Conservation (phyloP, 805 yeast species). For the Millerozyma miso region DNA sequence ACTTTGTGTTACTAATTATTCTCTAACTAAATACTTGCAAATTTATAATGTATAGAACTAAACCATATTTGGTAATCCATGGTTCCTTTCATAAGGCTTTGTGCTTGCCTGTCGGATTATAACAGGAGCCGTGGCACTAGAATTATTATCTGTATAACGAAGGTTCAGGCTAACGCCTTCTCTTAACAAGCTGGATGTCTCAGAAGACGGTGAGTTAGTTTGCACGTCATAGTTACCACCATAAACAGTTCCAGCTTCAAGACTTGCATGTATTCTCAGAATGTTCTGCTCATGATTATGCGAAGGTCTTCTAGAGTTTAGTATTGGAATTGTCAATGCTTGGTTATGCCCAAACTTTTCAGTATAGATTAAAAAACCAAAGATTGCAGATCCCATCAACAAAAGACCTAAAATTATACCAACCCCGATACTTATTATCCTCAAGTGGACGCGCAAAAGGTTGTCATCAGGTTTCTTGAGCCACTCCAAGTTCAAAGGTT, state of each 20-base stretch:
- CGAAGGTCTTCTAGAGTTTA: neutral
- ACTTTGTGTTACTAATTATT: neutral
- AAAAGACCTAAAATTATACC: conserved; percentile 64
- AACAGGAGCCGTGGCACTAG: conserved; percentile 20
- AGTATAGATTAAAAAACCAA: conserved; percentile 16
- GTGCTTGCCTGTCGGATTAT: conserved; percentile 18
- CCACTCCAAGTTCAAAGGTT: conserved; percentile 67
- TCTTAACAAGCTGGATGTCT: conserved; percentile 29
- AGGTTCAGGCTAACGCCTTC: conserved; percentile 14
- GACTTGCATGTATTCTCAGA: conserved; percentile 34
- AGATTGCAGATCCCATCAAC: conserved; percentile 22
- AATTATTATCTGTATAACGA: conserved; percentile 12
- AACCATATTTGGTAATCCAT: conserved; percentile 12
- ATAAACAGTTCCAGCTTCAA: conserved; percentile 20
- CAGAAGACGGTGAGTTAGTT: conserved; percentile 30
- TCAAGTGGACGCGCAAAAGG: conserved; percentile 55
- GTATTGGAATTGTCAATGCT: neutral
- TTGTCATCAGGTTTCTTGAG: conserved; percentile 36
- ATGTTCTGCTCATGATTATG: neutral
- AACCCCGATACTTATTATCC: conserved; percentile 61
- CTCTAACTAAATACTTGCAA: too few species aligned
- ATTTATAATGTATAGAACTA: neutral
- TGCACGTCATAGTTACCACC: conserved; percentile 44
- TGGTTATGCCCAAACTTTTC: conserved; percentile 3
- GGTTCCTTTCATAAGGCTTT: conserved; percentile 17